These are phyloP conservation scores for Hymenochaete sp. DNA, from an alignment of 1,284 basidiomycete species.

Conservation along the genomic window DNA sequence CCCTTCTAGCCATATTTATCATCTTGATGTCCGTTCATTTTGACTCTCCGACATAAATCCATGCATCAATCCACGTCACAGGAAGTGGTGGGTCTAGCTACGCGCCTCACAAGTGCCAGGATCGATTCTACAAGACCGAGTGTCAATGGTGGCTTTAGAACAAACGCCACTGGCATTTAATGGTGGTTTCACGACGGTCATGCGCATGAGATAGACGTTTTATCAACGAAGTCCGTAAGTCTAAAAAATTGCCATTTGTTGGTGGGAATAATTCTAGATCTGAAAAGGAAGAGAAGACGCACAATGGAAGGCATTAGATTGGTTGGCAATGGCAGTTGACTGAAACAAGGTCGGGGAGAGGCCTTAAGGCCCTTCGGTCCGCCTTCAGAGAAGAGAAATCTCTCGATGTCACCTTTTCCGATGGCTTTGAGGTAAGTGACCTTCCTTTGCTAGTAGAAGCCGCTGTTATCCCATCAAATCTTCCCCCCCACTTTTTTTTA, in stretches of 20 bases:
- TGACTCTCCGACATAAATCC: too few relatives aligned
- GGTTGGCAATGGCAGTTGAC: constrained; percentile 28
- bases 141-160: constrained; percentile 10
- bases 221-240: constrained; percentile 20
- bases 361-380: constrained; percentile 16
- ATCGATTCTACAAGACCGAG: constrained; percentile 9
- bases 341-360: constrained; percentile 27
- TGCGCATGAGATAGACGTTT: constrained; percentile 26
- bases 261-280: constrained; percentile 9
- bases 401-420: neutral
- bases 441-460: neutral
- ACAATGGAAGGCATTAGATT: constrained; percentile 23
- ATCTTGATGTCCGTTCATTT: neutral
- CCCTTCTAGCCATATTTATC: too few relatives aligned
- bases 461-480: constrained; percentile 1
- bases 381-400: neutral
- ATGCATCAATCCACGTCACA: too few relatives aligned
- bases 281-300: constrained; percentile 20
- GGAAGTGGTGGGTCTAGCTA: too few relatives aligned
- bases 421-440: neutral
- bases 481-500: neutral
- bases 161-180: neutral
- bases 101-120: neutral
- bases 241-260: constrained; percentile 4
- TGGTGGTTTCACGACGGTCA: constrained; percentile 20